Percentiles rank a stretch among this genome's conserved stretches.
phyloP scores from a whole-genome alignment of 2,329 filamentous ascomycete genomes.

The Neopestalotiopsis sp. region DNA sequence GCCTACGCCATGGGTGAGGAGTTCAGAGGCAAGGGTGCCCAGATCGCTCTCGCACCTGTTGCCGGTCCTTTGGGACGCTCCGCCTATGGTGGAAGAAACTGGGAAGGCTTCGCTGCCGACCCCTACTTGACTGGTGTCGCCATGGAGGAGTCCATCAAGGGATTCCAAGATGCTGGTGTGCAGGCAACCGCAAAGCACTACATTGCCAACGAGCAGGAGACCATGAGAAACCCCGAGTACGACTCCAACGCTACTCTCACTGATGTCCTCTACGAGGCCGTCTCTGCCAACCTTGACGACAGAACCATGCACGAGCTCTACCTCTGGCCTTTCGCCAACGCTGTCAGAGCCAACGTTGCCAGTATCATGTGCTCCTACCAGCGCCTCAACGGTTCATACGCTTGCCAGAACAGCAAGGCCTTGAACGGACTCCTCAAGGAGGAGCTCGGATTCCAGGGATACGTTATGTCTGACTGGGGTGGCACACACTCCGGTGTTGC shows the following conservation, averaged over 20 bases:
- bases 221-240: slow-evolving; percentile 21
- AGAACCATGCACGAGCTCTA: slow-evolving; percentile 79
- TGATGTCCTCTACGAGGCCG: slow-evolving; percentile 27
- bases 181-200: slow-evolving; percentile 46
- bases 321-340: slow-evolving; percentile 79
- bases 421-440: slow-evolving; percentile 44
- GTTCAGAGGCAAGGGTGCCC: slow-evolving; percentile 74
- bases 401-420: slow-evolving; percentile 76
- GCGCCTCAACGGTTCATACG: slow-evolving; percentile 80
- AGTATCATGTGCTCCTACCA: slow-evolving; percentile 74
- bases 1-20: slow-evolving; percentile 57
- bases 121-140: slow-evolving; percentile 69
- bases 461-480: slow-evolving; percentile 47
- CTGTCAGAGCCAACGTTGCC: slow-evolving; percentile 70
- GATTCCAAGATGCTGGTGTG: slow-evolving; percentile 42
- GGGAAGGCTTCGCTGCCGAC: slow-evolving; percentile 69
- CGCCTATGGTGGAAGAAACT: slow-evolving; percentile 63
- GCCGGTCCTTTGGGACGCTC: slow-evolving; percentile 49
- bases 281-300: slow-evolving; percentile 72
- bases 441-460: slow-evolving; percentile 55
- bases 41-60: slow-evolving; percentile 63
- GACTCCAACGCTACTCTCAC: slow-evolving; percentile 14
- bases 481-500: slow-evolving; percentile 41
- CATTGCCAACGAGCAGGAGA: slow-evolving; percentile 39
- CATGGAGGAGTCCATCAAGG: slow-evolving; percentile 41